Conservation (phyloP, 176 grass and related monocot species). For the Lolium rigidum region DNA sequence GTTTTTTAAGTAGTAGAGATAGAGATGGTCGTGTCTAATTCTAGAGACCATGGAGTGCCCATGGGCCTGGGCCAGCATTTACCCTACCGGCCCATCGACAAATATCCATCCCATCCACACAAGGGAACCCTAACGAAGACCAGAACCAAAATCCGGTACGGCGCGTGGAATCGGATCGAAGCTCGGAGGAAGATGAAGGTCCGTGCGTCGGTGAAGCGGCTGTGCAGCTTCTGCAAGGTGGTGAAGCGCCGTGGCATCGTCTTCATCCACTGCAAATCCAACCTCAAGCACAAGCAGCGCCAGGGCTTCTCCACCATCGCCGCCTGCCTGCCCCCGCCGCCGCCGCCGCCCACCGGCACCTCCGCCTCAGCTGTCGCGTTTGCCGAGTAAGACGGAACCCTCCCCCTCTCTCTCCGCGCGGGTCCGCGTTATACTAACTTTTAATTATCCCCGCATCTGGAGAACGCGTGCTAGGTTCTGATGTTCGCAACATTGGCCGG, state of each 20-base stretch:
- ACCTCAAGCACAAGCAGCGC: constrained; percentile 96
- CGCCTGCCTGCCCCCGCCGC: constrained; percentile 32
- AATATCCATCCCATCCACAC: neutral
- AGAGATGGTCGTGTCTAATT: neutral
- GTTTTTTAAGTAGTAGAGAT: no score
- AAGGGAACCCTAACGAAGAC: constrained; percentile 21
- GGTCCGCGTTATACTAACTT: neutral
- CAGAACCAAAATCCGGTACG: neutral
- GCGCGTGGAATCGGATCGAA: constrained; percentile 2
- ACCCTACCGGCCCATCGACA: neutral
- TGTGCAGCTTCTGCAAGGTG: constrained; percentile 85
- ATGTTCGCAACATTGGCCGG: neutral
- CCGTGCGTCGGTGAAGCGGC: constrained; percentile 88
- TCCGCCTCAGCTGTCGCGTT: constrained; percentile 37
- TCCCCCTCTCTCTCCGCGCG: neutral
- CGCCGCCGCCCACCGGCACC: neutral
- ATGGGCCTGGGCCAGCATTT: neutral
- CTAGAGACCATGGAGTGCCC: neutral
- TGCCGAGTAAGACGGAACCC: constrained; percentile 40
- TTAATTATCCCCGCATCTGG: neutral
- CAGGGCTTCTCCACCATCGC: constrained; percentile 92
- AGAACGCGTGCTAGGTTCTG: neutral
- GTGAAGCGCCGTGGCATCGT: constrained; percentile 93
- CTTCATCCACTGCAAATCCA: constrained; percentile 81
- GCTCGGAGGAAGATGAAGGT: constrained; percentile 76